These are phyloP conservation scores for Naganishia vaughanmartiniae DNA, from an alignment of 768 basidiomycete species.

Conservation along the genomic window DNA sequence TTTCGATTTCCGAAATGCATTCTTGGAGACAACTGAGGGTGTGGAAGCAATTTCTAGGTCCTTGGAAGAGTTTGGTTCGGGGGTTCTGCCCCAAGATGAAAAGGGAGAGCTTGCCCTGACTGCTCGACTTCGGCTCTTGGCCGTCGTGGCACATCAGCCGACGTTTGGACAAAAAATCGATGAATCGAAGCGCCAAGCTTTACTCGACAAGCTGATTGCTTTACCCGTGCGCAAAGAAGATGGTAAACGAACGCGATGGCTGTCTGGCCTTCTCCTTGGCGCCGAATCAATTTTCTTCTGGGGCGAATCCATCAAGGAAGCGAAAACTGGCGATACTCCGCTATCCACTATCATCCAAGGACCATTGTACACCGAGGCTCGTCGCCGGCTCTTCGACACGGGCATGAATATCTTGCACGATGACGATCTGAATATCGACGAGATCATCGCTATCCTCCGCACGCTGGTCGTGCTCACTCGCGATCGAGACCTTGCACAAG, in stretches of 20 bases:
- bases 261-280: slow-evolving; percentile 78
- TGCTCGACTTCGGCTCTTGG: slow-evolving; percentile 79
- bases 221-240: slow-evolving; percentile 24
- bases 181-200: slow-evolving; percentile 6
- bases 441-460: slow-evolving; percentile 75
- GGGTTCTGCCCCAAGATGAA: background rate
- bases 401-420: slow-evolving; percentile 69
- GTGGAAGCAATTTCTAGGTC: slow-evolving; percentile 73
- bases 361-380: slow-evolving; percentile 63
- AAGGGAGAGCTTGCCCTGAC: slow-evolving; percentile 55
- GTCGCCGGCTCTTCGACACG: slow-evolving; percentile 69
- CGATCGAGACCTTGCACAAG: slow-evolving; percentile 63
- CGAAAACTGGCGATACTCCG: slow-evolving; percentile 59
- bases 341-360: slow-evolving; percentile 55
- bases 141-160: slow-evolving; percentile 74
- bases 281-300: slow-evolving; percentile 77
- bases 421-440: slow-evolving; percentile 68
- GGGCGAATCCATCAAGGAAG: slow-evolving; percentile 67
- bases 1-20: slow-evolving; percentile 81
- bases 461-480: slow-evolving; percentile 81
- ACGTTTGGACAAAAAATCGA: slow-evolving; percentile 52
- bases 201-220: slow-evolving; percentile 16
- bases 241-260: slow-evolving; percentile 69
- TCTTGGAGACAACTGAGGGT: slow-evolving; percentile 64
- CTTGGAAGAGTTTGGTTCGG: slow-evolving; percentile 61